These are phyloP conservation scores for Debaryomyces robertsiae DNA, from an alignment of 1,139 yeast species.

Conservation along the genomic window DNA sequence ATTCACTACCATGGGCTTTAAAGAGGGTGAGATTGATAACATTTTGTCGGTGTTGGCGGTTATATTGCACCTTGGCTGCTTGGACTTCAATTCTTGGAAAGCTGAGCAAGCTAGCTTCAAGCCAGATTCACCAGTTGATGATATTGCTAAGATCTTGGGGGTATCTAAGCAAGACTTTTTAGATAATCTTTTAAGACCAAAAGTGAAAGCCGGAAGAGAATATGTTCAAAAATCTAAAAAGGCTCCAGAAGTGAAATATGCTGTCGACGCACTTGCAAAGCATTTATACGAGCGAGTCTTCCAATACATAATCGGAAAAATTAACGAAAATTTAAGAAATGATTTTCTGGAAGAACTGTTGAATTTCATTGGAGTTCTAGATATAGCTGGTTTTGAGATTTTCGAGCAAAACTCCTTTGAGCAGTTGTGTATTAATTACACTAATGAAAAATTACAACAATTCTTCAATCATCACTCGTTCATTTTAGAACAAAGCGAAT, in stretches of 20 bases:
- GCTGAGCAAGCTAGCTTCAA: slow-evolving; percentile 81
- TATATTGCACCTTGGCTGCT: slow-evolving; percentile 83
- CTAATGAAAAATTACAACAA: slow-evolving; percentile 95
- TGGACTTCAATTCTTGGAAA: slow-evolving; percentile 69
- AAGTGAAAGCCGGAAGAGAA: slow-evolving; percentile 91
- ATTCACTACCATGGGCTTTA: slow-evolving; percentile 73
- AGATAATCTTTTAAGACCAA: slow-evolving; percentile 65
- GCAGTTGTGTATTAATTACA: slow-evolving; percentile 93
- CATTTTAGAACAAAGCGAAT: slow-evolving; percentile 94
- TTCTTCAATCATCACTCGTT: slow-evolving; percentile 98
- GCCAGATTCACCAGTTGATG: slow-evolving; percentile 53
- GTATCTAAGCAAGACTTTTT: slow-evolving; percentile 61
- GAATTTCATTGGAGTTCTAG: slow-evolving; percentile 88
- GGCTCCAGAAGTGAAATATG: slow-evolving; percentile 76
- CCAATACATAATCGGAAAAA: slow-evolving; percentile 71
- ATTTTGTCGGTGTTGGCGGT: slow-evolving; percentile 73
- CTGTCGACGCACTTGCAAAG: slow-evolving; percentile 87
- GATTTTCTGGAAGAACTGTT: slow-evolving; percentile 25
- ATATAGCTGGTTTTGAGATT: slow-evolving; percentile 97
- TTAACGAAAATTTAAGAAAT: slow-evolving; percentile 65
- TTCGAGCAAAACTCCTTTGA: slow-evolving; percentile 91
- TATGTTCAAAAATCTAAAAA: slow-evolving; percentile 78
- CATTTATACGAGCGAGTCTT: slow-evolving; percentile 84
- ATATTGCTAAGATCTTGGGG: slow-evolving; percentile 66
- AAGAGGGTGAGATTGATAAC: slow-evolving; percentile 53